Conservation (phyloP, 2,329 filamentous ascomycete species). For the Aspergillus fructus region DNA sequence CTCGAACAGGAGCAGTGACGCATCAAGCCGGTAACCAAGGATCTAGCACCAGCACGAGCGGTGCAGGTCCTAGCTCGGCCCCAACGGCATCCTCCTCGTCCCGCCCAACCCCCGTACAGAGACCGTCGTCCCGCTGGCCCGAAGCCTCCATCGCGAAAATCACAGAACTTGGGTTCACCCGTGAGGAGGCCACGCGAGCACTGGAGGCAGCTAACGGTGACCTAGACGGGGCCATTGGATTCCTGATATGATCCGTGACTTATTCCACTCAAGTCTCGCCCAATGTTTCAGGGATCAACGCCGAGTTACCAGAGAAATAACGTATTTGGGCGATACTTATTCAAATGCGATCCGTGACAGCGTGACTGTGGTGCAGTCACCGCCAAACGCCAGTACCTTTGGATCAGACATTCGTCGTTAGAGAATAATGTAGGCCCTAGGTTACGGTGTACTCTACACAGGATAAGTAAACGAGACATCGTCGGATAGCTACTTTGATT, state of each 20-base stretch:
- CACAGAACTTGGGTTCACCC: constrained; percentile 72
- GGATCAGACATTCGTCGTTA: background rate
- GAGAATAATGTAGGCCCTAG: background rate
- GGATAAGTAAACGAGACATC: background rate
- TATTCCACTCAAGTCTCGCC: background rate
- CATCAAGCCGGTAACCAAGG: constrained; percentile 31
- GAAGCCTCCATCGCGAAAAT: constrained; percentile 72
- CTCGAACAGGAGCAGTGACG: constrained; percentile 68
- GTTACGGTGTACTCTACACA: background rate
- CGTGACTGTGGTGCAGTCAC: too few relatives aligned
- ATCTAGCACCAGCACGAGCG: constrained; percentile 3
- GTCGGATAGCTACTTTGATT: background rate
- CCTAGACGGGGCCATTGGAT: constrained; percentile 80
- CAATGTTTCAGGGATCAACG: background rate
- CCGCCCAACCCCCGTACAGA: constrained; percentile 24
- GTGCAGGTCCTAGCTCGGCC: constrained; percentile 13
- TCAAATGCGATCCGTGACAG: background rate
- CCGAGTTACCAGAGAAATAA: background rate
- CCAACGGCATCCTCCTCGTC: constrained; percentile 20
- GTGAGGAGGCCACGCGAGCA: constrained; percentile 74
- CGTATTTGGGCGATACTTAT: constrained; percentile 2
- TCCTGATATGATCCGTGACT: constrained; percentile 58
- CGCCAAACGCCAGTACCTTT: background rate
- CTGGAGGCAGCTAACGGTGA: constrained; percentile 82
- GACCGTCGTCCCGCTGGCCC: constrained; percentile 46